Percentiles rank a stretch among this genome's conserved stretches.
Evolutionary conservation across 345 rosid genomes (phyloP).

Genomic region (Bruguiera parviflora): DNA sequence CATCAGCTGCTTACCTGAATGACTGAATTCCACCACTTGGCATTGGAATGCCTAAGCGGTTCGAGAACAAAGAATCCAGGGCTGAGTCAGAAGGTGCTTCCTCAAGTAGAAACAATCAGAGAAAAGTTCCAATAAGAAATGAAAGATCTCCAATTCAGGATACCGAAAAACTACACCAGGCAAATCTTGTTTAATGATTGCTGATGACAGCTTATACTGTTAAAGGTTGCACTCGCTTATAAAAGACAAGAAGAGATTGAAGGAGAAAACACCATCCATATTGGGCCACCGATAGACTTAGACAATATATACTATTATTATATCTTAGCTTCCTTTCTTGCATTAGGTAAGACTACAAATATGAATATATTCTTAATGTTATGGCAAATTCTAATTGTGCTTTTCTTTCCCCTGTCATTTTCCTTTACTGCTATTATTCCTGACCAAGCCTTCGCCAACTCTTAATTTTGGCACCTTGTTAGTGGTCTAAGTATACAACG

Average conservation of each 20-base stretch:
- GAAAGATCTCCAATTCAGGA: background rate
- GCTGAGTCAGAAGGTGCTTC: slow-evolving; percentile 45
- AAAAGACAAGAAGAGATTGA: background rate
- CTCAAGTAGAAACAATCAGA: slow-evolving; percentile 30
- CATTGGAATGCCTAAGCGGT: slow-evolving; percentile 37
- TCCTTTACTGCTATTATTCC: background rate
- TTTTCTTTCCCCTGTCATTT: slow-evolving; percentile 2
- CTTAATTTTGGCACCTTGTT: background rate
- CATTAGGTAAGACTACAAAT: slow-evolving; percentile 19
- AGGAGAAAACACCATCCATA: background rate
- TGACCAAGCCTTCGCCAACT: slow-evolving; percentile 2
- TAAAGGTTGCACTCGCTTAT: background rate
- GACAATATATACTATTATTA: slow-evolving; percentile 4
- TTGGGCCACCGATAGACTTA: background rate
- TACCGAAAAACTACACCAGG: background rate
- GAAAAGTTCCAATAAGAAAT: slow-evolving; percentile 6
- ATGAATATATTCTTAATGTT: slow-evolving; percentile 40
- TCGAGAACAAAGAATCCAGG: slow-evolving; percentile 41
- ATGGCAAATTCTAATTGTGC: slow-evolving; percentile 24
- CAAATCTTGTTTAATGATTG: background rate
- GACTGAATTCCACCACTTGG: slow-evolving; percentile 43
- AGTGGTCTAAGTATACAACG: background rate
- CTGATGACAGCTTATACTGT: slow-evolving; percentile 16
- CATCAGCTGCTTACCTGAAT: slow-evolving; percentile 45
- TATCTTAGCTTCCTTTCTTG: slow-evolving; percentile 23